Evolutionary conservation across 1,284 basidiomycete species (phyloP).

Genomic region (Cutaneotrichosporon cavernicola): DNA sequence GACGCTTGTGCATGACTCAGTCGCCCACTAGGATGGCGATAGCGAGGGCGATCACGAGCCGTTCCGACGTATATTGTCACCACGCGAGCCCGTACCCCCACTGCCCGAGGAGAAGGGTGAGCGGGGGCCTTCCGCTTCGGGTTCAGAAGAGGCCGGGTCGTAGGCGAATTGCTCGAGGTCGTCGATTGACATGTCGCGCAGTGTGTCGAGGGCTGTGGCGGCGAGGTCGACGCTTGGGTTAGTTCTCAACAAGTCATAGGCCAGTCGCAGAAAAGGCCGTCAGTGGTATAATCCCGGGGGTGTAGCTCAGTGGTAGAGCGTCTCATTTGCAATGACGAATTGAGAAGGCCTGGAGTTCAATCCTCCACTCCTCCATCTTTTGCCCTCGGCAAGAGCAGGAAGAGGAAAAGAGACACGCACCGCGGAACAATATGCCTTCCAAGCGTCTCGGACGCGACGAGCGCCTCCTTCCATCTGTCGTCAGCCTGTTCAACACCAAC

Average conservation of each 20-base stretch:
- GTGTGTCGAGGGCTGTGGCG: conserved; percentile 42
- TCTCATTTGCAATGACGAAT: conserved; percentile 15
- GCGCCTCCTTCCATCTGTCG: conserved; percentile 50
- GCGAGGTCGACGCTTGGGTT: conserved; percentile 42
- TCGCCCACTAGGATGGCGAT: too few species aligned
- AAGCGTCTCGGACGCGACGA: conserved; percentile 41
- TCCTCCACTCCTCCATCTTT: not conserved
- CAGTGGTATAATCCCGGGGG: not conserved
- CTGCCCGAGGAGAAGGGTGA: not conserved
- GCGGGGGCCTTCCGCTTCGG: not conserved
- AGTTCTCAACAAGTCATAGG: not conserved
- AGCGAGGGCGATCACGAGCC: not conserved
- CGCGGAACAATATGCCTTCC: conserved; percentile 47
- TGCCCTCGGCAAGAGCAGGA: not conserved
- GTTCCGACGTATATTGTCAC: not conserved
- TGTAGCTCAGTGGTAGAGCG: conserved; percentile 20
- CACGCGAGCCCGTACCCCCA: not conserved
- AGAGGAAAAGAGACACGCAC: conserved; percentile 23
- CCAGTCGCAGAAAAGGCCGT: too few species aligned
- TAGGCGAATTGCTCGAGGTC: conserved; percentile 41
- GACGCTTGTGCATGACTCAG: too few species aligned
- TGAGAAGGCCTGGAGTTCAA: conserved; percentile 15
- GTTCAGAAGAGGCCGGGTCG: not conserved
- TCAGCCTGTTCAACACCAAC: not conserved
- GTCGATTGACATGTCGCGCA: conserved; percentile 39